phyloP scores from a whole-genome alignment of 1,139 yeast species.

The Geotrichum bryndzae region DNA sequence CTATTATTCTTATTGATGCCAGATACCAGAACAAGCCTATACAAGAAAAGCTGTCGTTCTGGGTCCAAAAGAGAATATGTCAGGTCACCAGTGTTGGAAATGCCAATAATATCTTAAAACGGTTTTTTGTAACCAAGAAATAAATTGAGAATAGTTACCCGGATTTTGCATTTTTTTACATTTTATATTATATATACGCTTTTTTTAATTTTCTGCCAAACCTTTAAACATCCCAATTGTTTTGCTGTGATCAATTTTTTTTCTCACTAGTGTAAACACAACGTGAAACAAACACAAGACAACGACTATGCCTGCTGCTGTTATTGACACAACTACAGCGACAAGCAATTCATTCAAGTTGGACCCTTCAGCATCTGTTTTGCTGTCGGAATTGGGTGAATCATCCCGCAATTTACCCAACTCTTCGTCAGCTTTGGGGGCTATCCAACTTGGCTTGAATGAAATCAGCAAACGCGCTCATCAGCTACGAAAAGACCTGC shows the following conservation, averaged over 20 bases:
- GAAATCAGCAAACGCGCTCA: constrained; percentile 72
- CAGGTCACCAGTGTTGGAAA: neutral
- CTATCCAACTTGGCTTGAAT: constrained; percentile 66
- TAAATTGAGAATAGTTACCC: neutral
- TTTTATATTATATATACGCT: neutral
- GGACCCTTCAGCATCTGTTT: constrained; percentile 36
- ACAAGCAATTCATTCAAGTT: neutral
- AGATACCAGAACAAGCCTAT: constrained; percentile 50
- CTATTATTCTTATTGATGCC: constrained; percentile 63
- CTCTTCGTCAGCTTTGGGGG: constrained; percentile 56
- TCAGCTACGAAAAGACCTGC: constrained; percentile 46
- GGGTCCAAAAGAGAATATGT: constrained; percentile 51
- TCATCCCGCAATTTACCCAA: constrained; percentile 67
- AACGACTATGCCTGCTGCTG: constrained; percentile 10
- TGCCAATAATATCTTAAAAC: neutral
- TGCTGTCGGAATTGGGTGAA: constrained; percentile 60
- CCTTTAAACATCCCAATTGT: neutral
- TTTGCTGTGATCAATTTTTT: neutral
- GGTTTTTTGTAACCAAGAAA: constrained; percentile 6
- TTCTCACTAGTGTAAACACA: neutral
- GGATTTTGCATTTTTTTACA: neutral
- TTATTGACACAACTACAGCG: constrained; percentile 1
- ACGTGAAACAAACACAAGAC: neutral
- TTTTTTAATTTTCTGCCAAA: neutral
- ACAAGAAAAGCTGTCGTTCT: constrained; percentile 60